Evolutionary conservation across 2,329 filamentous ascomycete genomes (phyloP).

Genomic region (Clonostachys sp.): DNA sequence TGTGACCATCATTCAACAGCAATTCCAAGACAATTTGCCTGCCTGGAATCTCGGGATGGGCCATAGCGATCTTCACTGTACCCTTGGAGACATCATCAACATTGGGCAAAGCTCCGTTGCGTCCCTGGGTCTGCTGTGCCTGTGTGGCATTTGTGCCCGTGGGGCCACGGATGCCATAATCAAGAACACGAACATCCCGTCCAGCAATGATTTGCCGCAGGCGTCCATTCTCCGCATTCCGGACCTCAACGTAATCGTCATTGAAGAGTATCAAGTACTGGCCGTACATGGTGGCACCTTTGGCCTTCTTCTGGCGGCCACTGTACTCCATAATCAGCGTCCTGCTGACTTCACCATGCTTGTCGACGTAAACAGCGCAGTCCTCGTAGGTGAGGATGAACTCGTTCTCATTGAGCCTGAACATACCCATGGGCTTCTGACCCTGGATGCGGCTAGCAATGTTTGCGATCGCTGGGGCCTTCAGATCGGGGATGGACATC

Average conservation of each 20-base stretch:
- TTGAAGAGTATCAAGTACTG: conserved; percentile 93
- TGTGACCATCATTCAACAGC: conserved; percentile 82
- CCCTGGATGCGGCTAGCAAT: conserved; percentile 81
- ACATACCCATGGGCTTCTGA: conserved; percentile 90
- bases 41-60: conserved; percentile 81
- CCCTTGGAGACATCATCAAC: conserved; percentile 51
- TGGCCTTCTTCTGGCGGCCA: conserved; percentile 75
- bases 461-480: conserved; percentile 71
- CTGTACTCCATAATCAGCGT: conserved; percentile 98
- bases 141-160: conserved; percentile 40
- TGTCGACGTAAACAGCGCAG: conserved; percentile 96
- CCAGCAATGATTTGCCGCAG: conserved; percentile 92
- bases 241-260: conserved; percentile 92
- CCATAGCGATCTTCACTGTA: conserved; percentile 92
- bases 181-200: conserved; percentile 82
- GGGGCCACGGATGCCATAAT: conserved; percentile 70
- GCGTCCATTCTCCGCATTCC: conserved; percentile 93
- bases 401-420: conserved; percentile 85
- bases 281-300: conserved; percentile 81
- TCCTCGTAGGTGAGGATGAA: conserved; percentile 94
- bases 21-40: conserved; percentile 89
- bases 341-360: conserved; percentile 91
- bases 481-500: conserved; percentile 87
- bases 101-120: conserved; percentile 24
- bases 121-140: conserved; percentile 23